A percentile compares a stretch with the other conserved stretches of the same genome.
These are phyloP conservation scores for Ustilago shanxiensis DNA, from an alignment of 1,284 basidiomycete genomes.

Conservation along the genomic window DNA sequence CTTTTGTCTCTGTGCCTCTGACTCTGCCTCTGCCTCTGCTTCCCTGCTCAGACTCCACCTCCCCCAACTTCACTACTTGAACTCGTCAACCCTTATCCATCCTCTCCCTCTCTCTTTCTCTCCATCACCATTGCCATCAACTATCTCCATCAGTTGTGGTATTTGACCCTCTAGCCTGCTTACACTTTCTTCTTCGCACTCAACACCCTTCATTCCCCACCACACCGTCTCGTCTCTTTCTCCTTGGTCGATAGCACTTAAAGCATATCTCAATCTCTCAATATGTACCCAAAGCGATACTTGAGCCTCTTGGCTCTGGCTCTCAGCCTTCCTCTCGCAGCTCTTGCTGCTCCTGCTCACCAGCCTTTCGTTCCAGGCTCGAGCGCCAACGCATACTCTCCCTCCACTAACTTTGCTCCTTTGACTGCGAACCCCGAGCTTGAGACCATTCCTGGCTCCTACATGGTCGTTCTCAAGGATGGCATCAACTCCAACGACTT, in stretches of 20 bases:
- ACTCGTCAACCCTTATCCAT: constrained; percentile 11
- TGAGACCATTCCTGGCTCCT: constrained; percentile 62
- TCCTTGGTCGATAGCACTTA: constrained; percentile 1
- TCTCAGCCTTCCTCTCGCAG: constrained; percentile 47
- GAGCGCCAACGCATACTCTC: constrained; percentile 48
- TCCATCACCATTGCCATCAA: constrained; percentile 23
- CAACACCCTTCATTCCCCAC: neutral
- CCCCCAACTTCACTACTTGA: constrained; percentile 19
- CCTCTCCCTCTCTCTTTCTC: constrained; percentile 13
- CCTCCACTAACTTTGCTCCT: constrained; percentile 50
- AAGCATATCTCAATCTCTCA: constrained; percentile 11
- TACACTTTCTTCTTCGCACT: neutral
- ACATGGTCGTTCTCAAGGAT: constrained; percentile 69
- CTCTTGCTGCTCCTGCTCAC: constrained; percentile 49
- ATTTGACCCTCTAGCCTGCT: constrained; percentile 15
- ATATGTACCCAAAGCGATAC: constrained; percentile 55
- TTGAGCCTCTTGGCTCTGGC: constrained; percentile 53
- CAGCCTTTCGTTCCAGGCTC: constrained; percentile 57
- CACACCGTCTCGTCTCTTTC: neutral
- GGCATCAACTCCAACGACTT: constrained; percentile 59
- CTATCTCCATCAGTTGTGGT: constrained; percentile 18
- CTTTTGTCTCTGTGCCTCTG: too few relatives aligned
- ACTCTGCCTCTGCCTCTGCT: constrained; percentile 2
- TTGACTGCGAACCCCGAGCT: constrained; percentile 54
- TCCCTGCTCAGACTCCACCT: constrained; percentile 7